These are phyloP conservation scores for Chionographis japonica DNA, from an alignment of 106 monocot species.

Conservation along the genomic window DNA sequence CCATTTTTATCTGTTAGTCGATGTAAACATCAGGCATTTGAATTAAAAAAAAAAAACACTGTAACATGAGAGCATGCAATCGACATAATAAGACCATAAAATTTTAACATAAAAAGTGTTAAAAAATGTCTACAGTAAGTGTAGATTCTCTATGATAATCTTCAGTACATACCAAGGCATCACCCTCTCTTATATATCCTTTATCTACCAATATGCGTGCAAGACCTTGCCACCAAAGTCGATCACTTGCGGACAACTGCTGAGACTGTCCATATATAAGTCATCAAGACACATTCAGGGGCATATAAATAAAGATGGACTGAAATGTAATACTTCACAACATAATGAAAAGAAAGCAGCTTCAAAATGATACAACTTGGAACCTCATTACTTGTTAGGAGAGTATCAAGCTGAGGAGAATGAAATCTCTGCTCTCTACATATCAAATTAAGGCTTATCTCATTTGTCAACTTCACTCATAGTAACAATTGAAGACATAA, in stretches of 20 bases:
- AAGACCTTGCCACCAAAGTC: conserved; percentile 85
- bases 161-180: conserved; percentile 37
- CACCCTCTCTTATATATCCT: conserved; percentile 67
- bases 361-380: not conserved
- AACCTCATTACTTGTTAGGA: not conserved
- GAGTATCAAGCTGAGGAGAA: no score
- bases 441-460: no score
- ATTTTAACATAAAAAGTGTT: no score
- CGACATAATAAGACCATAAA: no score
- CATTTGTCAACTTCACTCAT: no score
- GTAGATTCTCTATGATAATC: not conserved
- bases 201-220: conserved; percentile 68
- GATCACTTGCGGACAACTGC: conserved; percentile 51
- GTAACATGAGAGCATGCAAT: no score
- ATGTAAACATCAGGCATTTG: no score
- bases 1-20: no score
- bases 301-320: not conserved
- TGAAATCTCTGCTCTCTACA: no score
- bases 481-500: no score
- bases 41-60: no score
- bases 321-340: not conserved
- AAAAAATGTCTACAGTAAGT: not conserved
- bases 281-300: conserved; percentile 9
- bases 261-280: conserved; percentile 40
- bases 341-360: not conserved